Base-by-base conservation (phyloP, 2,329 filamentous ascomycete species). In the Aspergillus sp. region DNA sequence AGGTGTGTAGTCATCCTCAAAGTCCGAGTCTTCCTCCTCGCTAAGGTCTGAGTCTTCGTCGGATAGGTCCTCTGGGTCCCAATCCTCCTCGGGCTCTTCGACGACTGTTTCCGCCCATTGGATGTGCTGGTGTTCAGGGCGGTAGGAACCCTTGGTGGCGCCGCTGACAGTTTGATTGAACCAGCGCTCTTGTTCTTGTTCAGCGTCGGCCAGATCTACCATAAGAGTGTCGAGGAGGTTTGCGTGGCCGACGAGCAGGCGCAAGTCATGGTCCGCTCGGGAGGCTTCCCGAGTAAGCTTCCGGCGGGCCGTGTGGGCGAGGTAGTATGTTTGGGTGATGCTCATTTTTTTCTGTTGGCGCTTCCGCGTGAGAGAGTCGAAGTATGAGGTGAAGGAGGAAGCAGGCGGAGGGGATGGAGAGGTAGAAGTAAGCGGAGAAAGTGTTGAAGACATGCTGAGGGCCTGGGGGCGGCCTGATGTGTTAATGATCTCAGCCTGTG, bases 141-240 rank as follows among this genome's bases (percentile, higher is more conserved):
- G 69, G 11, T 59, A 60, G 7, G 68, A 64, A 54, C 73, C 77
- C 67, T 78, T 83, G 73, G 82, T 82, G 66, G 90, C 90, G 70
- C 89, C 90, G 74, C 86, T 88, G 77, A 97, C 90, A 62, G 91
- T 95, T 76, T 92, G 89, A 85, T 97, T 96, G 88, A 97, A 98
- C 93, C 93, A 97, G 66, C 86, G 88, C 79, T 98, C 93, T 79
- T 98, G 95, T 77, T 97, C 92, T 68, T 88, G 87, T 83, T 98
- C 95, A 72, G 93, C 93, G 59, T 96, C 91, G 77, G 92, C 90
- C 59, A 99, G 90, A 67, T 95, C 85, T 62, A 88, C 76, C 95
- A 98, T 98, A 73, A 99, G 82, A 41, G 88, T 89, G 80, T 99
- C 95, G 76, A 99, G 90, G 48, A 98, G 89, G 84, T 98, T 99